A percentile compares a stretch with the other conserved stretches of the same genome.
phyloP scores from a whole-genome alignment of 2,329 filamentous ascomycete genomes.

The Coleophoma eucalyptorum region DNA sequence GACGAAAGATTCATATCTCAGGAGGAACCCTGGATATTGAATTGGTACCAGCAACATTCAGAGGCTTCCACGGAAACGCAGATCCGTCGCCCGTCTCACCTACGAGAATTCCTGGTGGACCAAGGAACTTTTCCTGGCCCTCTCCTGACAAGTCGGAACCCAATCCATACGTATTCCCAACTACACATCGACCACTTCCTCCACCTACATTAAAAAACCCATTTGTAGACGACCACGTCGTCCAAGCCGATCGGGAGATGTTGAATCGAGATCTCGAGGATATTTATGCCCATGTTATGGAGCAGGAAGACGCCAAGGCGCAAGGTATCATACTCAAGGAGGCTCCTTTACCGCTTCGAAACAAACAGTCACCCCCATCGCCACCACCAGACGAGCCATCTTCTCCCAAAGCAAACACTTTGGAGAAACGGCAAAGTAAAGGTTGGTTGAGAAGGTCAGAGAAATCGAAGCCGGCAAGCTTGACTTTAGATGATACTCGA shows the following conservation, averaged over 20 bases:
- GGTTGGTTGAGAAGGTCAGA: constrained; percentile 20
- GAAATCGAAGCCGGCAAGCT: constrained; percentile 39
- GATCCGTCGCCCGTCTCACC: constrained; percentile 23
- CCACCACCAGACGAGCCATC: constrained; percentile 8
- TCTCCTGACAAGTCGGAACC: constrained; percentile 35
- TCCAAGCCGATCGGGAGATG: constrained; percentile 70
- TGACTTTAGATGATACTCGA: constrained; percentile 35
- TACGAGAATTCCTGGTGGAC: constrained; percentile 22
- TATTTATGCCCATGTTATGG: constrained; percentile 89
- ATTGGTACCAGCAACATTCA: constrained; percentile 32
- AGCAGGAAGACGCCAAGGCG: constrained; percentile 71
- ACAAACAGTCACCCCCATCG: constrained; percentile 3
- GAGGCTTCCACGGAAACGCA: constrained; percentile 31
- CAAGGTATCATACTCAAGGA: constrained; percentile 46
- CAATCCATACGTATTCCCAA: constrained; percentile 41
- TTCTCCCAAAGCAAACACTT: constrained; percentile 24
- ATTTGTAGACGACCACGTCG: constrained; percentile 72
- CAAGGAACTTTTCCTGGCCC: constrained; percentile 46
- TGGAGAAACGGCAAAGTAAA: constrained; percentile 37
- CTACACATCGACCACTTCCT: constrained; percentile 27
- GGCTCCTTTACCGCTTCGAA: constrained; percentile 26
- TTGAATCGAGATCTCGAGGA: constrained; percentile 82
- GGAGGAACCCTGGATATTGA: constrained; percentile 23
- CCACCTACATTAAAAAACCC: constrained; percentile 52
- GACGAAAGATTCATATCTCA: constrained; percentile 22